Conservation (phyloP, 768 basidiomycete genomes). For the Termitomyces sp. region DNA sequence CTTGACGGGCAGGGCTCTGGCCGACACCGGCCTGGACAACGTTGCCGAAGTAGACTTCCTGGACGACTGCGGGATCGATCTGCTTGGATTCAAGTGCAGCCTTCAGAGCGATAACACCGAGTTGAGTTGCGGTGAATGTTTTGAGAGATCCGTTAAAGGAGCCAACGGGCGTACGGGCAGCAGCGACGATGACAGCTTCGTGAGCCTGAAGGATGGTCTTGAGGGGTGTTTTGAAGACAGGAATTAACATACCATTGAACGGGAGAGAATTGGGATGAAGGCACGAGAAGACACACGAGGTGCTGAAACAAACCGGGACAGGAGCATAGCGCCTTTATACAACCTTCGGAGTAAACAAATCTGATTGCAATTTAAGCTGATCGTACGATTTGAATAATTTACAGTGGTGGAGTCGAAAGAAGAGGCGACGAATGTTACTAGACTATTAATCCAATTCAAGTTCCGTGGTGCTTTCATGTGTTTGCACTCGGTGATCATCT, state of each 20-base stretch:
- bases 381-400: slow-evolving; percentile 34
- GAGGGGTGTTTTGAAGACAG: slow-evolving; percentile 10
- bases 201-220: slow-evolving; percentile 33
- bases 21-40: slow-evolving; percentile 97
- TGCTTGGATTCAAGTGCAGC: slow-evolving; percentile 80
- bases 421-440: neutral
- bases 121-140: slow-evolving; percentile 83
- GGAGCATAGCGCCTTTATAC: slow-evolving; percentile 36
- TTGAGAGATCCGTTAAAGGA: slow-evolving; percentile 90
- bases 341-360: slow-evolving; percentile 15
- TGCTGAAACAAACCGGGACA: slow-evolving; percentile 35
- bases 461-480: slow-evolving; percentile 16
- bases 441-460: slow-evolving; percentile 7
- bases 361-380: slow-evolving; percentile 21
- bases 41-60: slow-evolving; percentile 97
- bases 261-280: slow-evolving; percentile 31
- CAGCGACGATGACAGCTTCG: slow-evolving; percentile 92
- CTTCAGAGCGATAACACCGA: slow-evolving; percentile 86
- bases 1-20: slow-evolving; percentile 97
- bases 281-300: slow-evolving; percentile 32
- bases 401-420: neutral
- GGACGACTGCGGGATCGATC: slow-evolving; percentile 76
- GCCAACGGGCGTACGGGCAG: slow-evolving; percentile 90
- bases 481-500: slow-evolving; percentile 3
- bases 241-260: slow-evolving; percentile 43